Base-by-base conservation (phyloP, 495 filamentous ascomycete species). In the Chaetomidium leptoderma region DNA sequence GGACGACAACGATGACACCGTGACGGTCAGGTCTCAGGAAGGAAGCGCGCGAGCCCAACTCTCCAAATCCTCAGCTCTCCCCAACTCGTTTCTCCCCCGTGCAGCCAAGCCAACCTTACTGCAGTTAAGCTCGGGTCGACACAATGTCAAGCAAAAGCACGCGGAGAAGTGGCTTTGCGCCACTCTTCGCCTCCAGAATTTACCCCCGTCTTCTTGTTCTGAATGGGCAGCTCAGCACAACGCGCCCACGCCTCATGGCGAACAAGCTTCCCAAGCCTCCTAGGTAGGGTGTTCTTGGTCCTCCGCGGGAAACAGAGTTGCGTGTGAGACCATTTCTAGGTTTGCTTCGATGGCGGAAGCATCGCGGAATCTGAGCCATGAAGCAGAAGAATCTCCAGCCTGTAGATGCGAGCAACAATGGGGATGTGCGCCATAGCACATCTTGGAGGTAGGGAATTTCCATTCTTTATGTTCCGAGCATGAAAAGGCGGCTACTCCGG, bases 241-340 rank as follows among this genome's bases (percentile, higher is more conserved):
- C 42, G 30, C 10, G 27, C 40, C 47, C n/a, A n/a, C 50, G 51
- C 59, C 59, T 51, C 52, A 16, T 23, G 16, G 35, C 19, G 43
- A 42, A 52, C 35, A 46, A 46, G 26, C 43, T 29, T 46, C n/a
- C n/a, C 58, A 64, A 64, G 58, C 62, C 58, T 62, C 47, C 45
- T 54, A 57, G 54, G 59, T 53, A 53, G 62, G 49, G 49, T 53
- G 32, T 24, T 57, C 63, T 61, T 66, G 57, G 58, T 49, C 35
- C 37, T 50, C 57, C 35, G n/a, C n/a, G n/a, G n/a, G n/a, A n/a
- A n/a, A n/a, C n/a, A n/a, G n/a, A n/a, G n/a, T n/a, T n/a, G n/a
- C 26, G 56, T 54, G 57, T 8, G 17, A 42, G 39, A 6, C 6
- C 17, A 4, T 42, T 8, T 8, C n/a, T 16, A 17, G n/a, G 8